These are phyloP conservation scores for Juncus inflexus DNA, from an alignment of 176 grass and related monocot species.

Conservation along the genomic window DNA sequence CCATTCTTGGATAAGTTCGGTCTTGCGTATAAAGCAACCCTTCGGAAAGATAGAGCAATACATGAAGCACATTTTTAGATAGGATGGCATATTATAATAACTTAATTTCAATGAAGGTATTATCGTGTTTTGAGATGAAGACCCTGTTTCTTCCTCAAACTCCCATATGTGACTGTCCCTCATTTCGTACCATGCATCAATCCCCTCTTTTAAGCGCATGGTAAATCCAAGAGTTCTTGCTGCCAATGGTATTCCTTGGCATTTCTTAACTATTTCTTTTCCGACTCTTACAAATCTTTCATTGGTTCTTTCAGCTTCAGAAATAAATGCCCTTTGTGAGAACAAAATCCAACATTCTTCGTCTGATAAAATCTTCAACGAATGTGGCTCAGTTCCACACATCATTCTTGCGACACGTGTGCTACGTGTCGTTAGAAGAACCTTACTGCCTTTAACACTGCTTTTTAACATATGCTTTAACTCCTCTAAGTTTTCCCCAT, in stretches of 20 bases:
- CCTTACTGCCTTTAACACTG: constrained; percentile 18
- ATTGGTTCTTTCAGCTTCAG: not conserved
- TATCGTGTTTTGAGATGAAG: constrained; percentile 16
- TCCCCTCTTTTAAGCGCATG: not conserved
- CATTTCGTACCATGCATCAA: constrained; percentile 10
- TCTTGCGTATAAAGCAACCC: constrained; percentile 19
- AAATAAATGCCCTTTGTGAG: constrained; percentile 15
- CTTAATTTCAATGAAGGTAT: constrained; percentile 22
- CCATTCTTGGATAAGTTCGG: constrained; percentile 28
- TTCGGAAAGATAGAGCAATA: constrained; percentile 31
- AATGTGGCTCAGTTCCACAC: not conserved
- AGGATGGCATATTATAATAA: constrained; percentile 26
- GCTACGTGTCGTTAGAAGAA: constrained; percentile 22
- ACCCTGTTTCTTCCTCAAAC: constrained; percentile 15
- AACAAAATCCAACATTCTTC: constrained; percentile 21
- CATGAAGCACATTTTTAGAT: constrained; percentile 24
- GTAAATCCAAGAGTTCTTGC: constrained; percentile 17
- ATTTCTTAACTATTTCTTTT: constrained; percentile 23
- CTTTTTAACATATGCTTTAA: constrained; percentile 26
- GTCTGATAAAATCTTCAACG: constrained; percentile 19
- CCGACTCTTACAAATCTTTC: not conserved
- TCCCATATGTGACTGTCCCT: constrained; percentile 28
- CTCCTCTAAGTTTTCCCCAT: not conserved
- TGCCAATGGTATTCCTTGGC: constrained; percentile 19
- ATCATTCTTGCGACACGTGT: constrained; percentile 11